Base-by-base conservation (phyloP, 768 basidiomycete species). In the Tubosaeta brunneosetosa region DNA sequence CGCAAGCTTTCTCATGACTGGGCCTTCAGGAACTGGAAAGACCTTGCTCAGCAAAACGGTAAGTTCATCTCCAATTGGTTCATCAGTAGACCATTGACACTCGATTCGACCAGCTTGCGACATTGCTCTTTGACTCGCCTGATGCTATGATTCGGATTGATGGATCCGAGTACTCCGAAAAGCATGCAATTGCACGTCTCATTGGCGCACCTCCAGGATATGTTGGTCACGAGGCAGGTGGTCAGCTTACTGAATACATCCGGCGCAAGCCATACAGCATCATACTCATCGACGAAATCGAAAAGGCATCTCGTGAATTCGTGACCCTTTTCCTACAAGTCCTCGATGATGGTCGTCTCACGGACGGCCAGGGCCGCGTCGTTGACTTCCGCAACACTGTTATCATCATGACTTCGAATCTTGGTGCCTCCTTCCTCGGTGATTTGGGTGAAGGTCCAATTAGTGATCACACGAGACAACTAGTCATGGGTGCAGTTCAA, bases 81-180 rank as follows among this genome's bases (percentile, higher is more conserved):
- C 16, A 16, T 16, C 27, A 13, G 14, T 16, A 22, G 12, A 4
- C 9, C 26, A 33, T 19, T 40, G 12, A 65, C n/a, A 7, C 11
- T 50, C 19, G 27, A 26, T 50, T 54, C 43, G 56, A 41, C 34
- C 61, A 91, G 88, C 86, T 99, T 52, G 95, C 95, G 1, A 83
- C 81, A 3, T 70, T 94, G 44, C 76, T 98, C 13, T 98, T 97
- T 65, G 91, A 94, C 70, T 92, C 91, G 8, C 83, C 88, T 9
- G 85, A 93, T 58, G 90, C 91, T 16, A 87, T 95, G 86, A 90
- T 94, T 60, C 85, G 92, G 47, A 83, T 97, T 61, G 94, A 97
- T 62, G 91, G 86, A 60, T 89, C 89, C 17, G 93, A 97, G 65
- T 95, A 97, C 71, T 93, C 91, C 16, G 91, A 91, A 55, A 82